Evolutionary conservation across 345 rosid genomes (phyloP), one percentile per base, ranked within the genome.

Genomic region (Eucalyptus cloeziana): DNA sequence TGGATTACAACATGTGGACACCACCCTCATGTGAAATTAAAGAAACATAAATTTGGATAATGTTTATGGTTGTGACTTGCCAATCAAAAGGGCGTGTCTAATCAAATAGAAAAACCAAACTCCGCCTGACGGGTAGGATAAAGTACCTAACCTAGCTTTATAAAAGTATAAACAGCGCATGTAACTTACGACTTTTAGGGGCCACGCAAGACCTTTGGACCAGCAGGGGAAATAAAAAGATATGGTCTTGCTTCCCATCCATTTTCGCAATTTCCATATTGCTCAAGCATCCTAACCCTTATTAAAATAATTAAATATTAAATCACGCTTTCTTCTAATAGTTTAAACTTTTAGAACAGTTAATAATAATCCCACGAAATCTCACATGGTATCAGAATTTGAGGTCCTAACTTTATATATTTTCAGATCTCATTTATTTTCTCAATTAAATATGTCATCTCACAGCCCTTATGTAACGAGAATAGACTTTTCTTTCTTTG

Each of bases 311-410:
- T 52, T 52, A 52, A 21, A 21, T 21, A 52, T 19, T 52, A 21
- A 52, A 52, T 21, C 24, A 7, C 9, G 24, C 0, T 52, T 52
- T 52, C 0, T 51, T 52, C 2, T 21, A 21, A 52, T 52, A 52
- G 0, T 52, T 21, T 52, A 52, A 52, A 52, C 5, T 19, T 52
- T 52, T 52, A 52, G 2, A 52, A 21, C 1, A 52, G 5, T 52
- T 52, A 52, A 10, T 21, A 21, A 19, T 52, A 52, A 52, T 52
- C 10, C 9, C 58, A 52, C 2, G 1, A 21, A 52, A 52, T 52
- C 5, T 21, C 2, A 52, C 1, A 52, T 21, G 10, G 0, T 52
- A 52, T 52, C 5, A 52, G 2, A 52, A 4, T 5, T 52, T 5
- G 58, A 21, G 1, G 0, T 52, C 25, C 5, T 52, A 3, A 52